Conservation (phyloP, 2,329 filamentous ascomycete species). For the Tolypocladium ophioglossoides region DNA sequence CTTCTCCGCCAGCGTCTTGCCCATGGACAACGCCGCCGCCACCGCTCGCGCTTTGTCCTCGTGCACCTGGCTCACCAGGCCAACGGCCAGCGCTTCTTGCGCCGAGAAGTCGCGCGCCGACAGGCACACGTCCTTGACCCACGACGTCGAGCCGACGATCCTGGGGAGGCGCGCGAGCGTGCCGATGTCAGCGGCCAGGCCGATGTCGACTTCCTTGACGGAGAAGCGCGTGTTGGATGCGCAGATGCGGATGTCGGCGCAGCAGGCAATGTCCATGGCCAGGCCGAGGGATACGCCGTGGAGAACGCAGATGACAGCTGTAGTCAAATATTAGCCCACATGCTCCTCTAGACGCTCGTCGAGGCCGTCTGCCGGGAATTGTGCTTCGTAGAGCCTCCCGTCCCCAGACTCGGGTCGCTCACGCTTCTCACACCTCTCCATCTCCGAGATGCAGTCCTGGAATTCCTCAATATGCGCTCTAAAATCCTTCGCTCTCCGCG, state of each 20-base stretch:
- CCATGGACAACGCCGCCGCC: slow-evolving; percentile 51
- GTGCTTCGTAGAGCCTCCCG: not conserved
- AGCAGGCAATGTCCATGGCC: slow-evolving; percentile 62
- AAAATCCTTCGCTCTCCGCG: slow-evolving; percentile 50
- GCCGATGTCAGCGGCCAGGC: slow-evolving; percentile 69
- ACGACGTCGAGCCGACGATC: slow-evolving; percentile 57
- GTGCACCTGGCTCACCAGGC: slow-evolving; percentile 58
- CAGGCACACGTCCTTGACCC: slow-evolving; percentile 71
- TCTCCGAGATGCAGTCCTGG: slow-evolving; percentile 62
- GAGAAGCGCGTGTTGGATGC: slow-evolving; percentile 49
- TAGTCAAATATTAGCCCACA: not conserved
- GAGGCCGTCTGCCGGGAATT: not conserved
- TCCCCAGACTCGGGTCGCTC: slow-evolving; percentile 17
- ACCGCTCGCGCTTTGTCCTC: slow-evolving; percentile 54
- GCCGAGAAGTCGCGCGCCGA: slow-evolving; percentile 60
- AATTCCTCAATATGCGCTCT: slow-evolving; percentile 67
- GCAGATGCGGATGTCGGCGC: slow-evolving; percentile 61
- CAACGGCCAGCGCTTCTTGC: slow-evolving; percentile 57
- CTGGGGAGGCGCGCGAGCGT: slow-evolving; percentile 66
- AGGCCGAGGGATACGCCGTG: slow-evolving; percentile 72
- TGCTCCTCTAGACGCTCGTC: too few species aligned
- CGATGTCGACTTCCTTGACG: slow-evolving; percentile 77
- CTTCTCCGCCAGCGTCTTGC: slow-evolving; percentile 60
- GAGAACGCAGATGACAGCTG: slow-evolving; percentile 70
- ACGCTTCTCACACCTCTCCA: slow-evolving; percentile 88